phyloP scores from a whole-genome alignment of 2,329 filamentous ascomycete species.

The Tolypocladium pustulatum region DNA sequence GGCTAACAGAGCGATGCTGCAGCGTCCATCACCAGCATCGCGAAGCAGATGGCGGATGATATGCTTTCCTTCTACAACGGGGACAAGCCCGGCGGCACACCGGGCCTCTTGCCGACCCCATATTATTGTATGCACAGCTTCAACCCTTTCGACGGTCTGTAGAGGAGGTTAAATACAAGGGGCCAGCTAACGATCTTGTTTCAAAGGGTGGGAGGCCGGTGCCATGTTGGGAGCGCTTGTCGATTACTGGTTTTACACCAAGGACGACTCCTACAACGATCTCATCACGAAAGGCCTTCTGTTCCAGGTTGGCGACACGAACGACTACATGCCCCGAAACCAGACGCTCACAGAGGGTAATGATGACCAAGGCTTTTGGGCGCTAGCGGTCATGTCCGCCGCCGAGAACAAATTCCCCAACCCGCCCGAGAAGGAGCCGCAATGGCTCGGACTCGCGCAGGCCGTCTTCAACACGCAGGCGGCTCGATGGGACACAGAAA shows the following conservation, averaged over 20 bases:
- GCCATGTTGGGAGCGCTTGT: constrained; percentile 62
- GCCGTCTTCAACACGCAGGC: constrained; percentile 75
- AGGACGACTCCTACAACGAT: constrained; percentile 60
- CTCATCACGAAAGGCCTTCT: constrained; percentile 58
- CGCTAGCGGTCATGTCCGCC: constrained; percentile 57
- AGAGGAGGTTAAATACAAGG: neutral
- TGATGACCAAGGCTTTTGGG: constrained; percentile 71
- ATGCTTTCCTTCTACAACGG: constrained; percentile 34
- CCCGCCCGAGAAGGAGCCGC: constrained; percentile 42
- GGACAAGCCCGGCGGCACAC: constrained; percentile 36
- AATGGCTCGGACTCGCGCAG: constrained; percentile 64
- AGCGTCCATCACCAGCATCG: constrained; percentile 40
- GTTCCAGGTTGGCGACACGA: constrained; percentile 60
- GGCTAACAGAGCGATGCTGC: constrained; percentile 1
- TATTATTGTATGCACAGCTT: constrained; percentile 38
- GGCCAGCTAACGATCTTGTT: neutral
- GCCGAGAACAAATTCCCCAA: constrained; percentile 59
- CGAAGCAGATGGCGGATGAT: constrained; percentile 40
- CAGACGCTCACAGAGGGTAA: constrained; percentile 61
- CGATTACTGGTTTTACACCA: constrained; percentile 80
- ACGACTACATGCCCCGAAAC: constrained; percentile 70
- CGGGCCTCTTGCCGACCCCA: constrained; percentile 40
- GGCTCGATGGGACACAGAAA: constrained; percentile 56
- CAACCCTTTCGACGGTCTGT: neutral
- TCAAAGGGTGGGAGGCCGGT: constrained; percentile 57